Evolutionary conservation across 1,284 basidiomycete genomes (phyloP).

Genomic region (Ganoderma leucocontextum): DNA sequence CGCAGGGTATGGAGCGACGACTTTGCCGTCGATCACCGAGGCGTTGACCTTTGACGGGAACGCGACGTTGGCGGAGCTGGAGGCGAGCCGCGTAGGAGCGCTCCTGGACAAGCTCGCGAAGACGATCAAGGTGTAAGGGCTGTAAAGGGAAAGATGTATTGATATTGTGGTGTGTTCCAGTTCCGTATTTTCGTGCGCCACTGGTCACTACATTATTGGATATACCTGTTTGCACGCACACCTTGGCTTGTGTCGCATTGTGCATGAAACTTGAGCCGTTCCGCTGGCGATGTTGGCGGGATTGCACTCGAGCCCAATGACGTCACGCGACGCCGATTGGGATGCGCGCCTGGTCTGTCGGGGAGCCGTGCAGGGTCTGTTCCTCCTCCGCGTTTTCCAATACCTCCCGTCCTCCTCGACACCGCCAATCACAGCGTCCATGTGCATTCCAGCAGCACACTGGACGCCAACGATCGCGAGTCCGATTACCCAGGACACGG

Average conservation of each 20-base stretch:
- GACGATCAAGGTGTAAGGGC: slow-evolving; percentile 31
- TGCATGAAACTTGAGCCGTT: no score
- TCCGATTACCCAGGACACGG: no score
- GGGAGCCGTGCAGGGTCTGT: slow-evolving; percentile 15
- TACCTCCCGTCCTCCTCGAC: neutral
- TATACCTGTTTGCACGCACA: neutral
- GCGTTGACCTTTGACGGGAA: slow-evolving; percentile 79
- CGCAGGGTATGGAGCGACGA: slow-evolving; percentile 86
- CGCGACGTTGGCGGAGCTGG: slow-evolving; percentile 64
- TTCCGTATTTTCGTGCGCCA: neutral
- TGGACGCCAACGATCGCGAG: neutral
- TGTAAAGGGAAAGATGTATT: slow-evolving; percentile 3
- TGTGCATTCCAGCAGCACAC: neutral
- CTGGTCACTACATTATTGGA: neutral
- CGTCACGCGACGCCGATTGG: slow-evolving; percentile 30
- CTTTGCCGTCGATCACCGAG: slow-evolving; percentile 86
- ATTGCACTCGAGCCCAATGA: slow-evolving; percentile 19
- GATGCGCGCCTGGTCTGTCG: slow-evolving; percentile 7
- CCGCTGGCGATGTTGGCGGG: neutral
- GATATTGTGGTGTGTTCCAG: neutral
- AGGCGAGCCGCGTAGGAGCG: slow-evolving; percentile 67
- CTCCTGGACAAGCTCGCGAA: slow-evolving; percentile 54
- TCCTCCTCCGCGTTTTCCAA: neutral
- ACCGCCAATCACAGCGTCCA: neutral
- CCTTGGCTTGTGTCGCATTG: neutral